Base-by-base conservation (phyloP, 495 filamentous ascomycete genomes). In the Neurospora sp. region DNA sequence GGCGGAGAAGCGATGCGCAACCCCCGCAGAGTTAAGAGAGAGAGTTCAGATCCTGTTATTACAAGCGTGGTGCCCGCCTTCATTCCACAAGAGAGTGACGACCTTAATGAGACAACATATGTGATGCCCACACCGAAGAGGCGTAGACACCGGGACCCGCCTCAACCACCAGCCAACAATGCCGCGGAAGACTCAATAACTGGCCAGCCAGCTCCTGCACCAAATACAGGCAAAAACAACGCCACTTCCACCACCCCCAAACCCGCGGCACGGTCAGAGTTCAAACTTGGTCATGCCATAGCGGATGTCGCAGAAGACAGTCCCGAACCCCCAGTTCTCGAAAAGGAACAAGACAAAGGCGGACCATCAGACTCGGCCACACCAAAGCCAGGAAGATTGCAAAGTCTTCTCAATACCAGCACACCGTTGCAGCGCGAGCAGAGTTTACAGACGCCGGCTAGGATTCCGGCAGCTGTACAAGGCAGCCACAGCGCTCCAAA, bases 81-180 rank as follows among this genome's bases (percentile, higher is more conserved):
- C 70, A 73, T 79, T 27, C 78, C 81, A 6, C 75, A 87, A 71
- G 82, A 87, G 74, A 94, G 90, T 71, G 86, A 93, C 40, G 93
- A 96, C 79, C 84, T 95, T 12, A 92, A 96, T 80, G 89, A 91
- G 69, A 89, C 88, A 31, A 79, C 82, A 68, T 84, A 42, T 31
- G 70, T 80, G 71, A 83, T 92, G 39, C 83, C 83, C 14, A 95
- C 93, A 1, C 93, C 93, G 12, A 86, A 83, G 74, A 91, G 89
- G 73, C 80, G 77, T 10, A 77, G 75, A 8, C 70, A 38, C 3
- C 22, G 40, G 14, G 65, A 68, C 31, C 53, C 53, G 2, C 27
- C 53, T 65, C 53, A 1, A 65, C 53, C 27, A 35, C 27, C 53
- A 65, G 53, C 53, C 27, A 18, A 65, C 53, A 27, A 35, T 65